Base-by-base conservation (phyloP, 1,139 yeast species). In the Hanseniaspora uvarum region DNA sequence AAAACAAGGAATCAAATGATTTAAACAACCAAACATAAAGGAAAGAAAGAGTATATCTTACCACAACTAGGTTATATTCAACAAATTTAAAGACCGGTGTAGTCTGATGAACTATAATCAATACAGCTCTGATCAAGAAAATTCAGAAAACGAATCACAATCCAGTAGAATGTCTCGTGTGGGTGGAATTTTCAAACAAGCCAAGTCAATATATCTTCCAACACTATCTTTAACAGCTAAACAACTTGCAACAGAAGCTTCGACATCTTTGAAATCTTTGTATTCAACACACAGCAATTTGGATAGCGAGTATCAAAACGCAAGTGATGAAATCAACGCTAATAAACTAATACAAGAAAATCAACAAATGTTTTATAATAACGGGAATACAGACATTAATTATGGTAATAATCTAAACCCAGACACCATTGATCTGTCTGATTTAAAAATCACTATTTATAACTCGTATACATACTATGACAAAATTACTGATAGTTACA, bases 381-480 rank as follows among this genome's bases (percentile, higher is more conserved):
- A 52, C 34, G 58, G 58, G 8, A 43, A 54, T 12, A 53, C 55
- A 19, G 56, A 54, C 10, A 40, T 56, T 14, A 52, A 56, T 24
- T 58, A 56, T 19, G 37, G 46, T 8, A 38, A 8, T 58, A 43
- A 16, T 34, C 54, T 5, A 52, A 51, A n/a, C 23, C 45, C 34
- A 10, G 46, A 36, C 12, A 6, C 21, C 4, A 41, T 40, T 14
- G 36, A 49, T 60, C 14, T 65, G 6, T 31, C 49, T n/a, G 64
- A 62, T 55, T 62, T 75, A 59, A 68, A 72, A 31, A 66, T 76
- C 63, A 58, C 69, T 3, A 63, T 75, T 7, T 84, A 81, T 60
- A 89, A 89, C 1, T 77, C 86, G 5, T 86, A 83, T 64, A 75
- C 87, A 0, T 69, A 83, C 21, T 61, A 59, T 5, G 57, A 65